phyloP scores from a whole-genome alignment of 1,139 yeast species.

The Blastobotrys persicus region DNA sequence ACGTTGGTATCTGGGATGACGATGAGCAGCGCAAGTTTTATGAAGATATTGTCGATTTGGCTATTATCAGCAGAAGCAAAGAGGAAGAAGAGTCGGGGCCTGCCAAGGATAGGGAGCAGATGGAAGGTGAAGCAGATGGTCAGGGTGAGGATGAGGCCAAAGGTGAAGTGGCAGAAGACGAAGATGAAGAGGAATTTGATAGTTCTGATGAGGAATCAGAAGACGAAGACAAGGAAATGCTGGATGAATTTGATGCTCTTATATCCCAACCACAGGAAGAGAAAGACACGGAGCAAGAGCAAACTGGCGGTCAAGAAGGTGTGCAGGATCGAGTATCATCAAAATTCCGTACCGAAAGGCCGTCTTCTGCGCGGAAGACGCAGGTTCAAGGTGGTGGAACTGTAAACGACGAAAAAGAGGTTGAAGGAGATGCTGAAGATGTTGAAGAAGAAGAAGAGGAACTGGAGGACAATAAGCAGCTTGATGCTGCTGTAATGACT shows the following conservation, averaged over 20 bases:
- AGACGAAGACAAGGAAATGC: constrained; percentile 13
- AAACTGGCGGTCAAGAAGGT: no score
- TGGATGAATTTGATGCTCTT: constrained; percentile 17
- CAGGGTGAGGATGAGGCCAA: constrained; percentile 6
- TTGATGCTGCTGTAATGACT: constrained; percentile 8
- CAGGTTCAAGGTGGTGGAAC: no score
- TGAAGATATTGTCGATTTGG: constrained; percentile 43
- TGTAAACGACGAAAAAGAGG: no score
- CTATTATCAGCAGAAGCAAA: constrained; percentile 14
- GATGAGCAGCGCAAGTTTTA: constrained; percentile 65
- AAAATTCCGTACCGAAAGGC: no score
- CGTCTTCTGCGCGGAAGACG: no score
- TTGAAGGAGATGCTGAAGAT: constrained; percentile 10
- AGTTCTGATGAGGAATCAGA: constrained; percentile 16
- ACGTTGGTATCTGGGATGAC: constrained; percentile 60
- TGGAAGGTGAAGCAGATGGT: constrained; percentile 13
- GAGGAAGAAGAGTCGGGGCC: constrained; percentile 18
- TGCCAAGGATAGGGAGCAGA: no score
- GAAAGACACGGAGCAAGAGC: neutral
- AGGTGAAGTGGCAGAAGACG: constrained; percentile 8
- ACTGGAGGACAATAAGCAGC: constrained; percentile 2
- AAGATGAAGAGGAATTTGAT: constrained; percentile 15
- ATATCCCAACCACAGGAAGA: constrained; percentile 29
- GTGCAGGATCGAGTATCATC: no score
- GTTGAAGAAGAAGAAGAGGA: constrained; percentile 11